Conservation (phyloP, 371 early-diverging fungal genomes). For the Phascolomyces articulosus region DNA sequence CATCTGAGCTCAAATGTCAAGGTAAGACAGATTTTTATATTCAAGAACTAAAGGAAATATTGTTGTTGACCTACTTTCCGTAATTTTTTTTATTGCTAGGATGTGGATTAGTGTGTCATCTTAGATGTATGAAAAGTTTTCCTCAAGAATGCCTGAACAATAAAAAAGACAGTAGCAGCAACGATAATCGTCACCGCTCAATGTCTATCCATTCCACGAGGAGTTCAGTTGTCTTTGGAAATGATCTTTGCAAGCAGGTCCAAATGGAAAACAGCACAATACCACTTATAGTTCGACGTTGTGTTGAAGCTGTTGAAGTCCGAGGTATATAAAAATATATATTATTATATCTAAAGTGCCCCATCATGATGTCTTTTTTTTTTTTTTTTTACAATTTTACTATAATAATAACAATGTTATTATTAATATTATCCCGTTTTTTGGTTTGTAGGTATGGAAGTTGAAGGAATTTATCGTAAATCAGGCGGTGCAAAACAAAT, state of each 20-base stretch:
- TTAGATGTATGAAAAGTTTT: background rate
- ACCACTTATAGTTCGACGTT: slow-evolving; percentile 17
- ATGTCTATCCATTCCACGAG: background rate
- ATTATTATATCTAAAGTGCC: background rate
- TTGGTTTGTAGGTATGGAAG: slow-evolving; percentile 32
- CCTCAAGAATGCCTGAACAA: background rate
- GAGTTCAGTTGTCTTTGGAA: slow-evolving; percentile 19
- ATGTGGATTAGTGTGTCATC: slow-evolving; percentile 6
- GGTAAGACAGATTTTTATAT: slow-evolving; percentile 26
- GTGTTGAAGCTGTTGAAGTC: slow-evolving; percentile 24
- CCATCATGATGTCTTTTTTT: background rate
- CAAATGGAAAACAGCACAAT: slow-evolving; percentile 14
- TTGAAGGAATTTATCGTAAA: slow-evolving; percentile 81
- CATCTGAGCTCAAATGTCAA: slow-evolving; percentile 69
- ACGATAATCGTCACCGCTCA: background rate
- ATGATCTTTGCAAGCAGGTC: slow-evolving; percentile 17
- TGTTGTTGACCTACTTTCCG: too few relatives aligned
- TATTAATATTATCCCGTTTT: too few relatives aligned
- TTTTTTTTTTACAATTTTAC: background rate
- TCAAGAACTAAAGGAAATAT: background rate
- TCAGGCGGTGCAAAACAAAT: slow-evolving; percentile 79
- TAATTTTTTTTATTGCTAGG: too few relatives aligned
- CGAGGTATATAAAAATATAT: slow-evolving; percentile 5
- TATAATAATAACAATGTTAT: too few relatives aligned
- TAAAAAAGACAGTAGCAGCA: background rate